A percentile compares a stretch with the other conserved stretches of the same genome.
Evolutionary conservation across 768 basidiomycete species (phyloP).

Genomic region (Wakefieldia striispora): DNA sequence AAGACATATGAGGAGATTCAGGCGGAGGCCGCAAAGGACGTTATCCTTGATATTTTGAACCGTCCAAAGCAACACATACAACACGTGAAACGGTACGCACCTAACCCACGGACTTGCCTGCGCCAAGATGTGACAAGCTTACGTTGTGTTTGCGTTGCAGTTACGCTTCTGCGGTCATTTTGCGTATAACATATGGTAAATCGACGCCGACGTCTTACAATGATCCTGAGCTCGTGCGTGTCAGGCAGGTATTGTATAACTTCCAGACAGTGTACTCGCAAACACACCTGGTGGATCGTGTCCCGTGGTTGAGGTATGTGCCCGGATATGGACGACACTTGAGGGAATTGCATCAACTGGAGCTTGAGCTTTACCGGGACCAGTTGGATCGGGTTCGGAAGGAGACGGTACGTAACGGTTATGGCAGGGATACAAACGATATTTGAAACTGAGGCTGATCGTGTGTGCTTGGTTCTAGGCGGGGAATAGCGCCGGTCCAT

Average conservation of each 20-base stretch:
- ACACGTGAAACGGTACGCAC: conserved; percentile 12
- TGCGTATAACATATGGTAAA: conserved; percentile 28
- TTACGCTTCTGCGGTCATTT: conserved; percentile 21
- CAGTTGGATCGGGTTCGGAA: conserved; percentile 31
- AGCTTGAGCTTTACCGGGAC: conserved; percentile 47
- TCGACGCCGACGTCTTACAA: conserved; percentile 14
- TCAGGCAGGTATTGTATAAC: conserved; percentile 20
- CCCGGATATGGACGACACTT: conserved; percentile 58
- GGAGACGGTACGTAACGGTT: conserved; percentile 1
- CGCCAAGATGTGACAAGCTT: neutral
- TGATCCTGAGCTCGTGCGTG: conserved; percentile 12
- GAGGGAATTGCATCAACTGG: conserved; percentile 48
- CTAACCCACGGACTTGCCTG: neutral
- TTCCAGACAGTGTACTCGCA: conserved; percentile 32
- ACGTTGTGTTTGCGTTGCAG: conserved; percentile 1
- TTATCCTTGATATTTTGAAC: conserved; percentile 21
- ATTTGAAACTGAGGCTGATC: too few relatives aligned
- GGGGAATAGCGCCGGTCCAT: conserved; percentile 4
- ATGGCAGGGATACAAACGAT: too few relatives aligned
- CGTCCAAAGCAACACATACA: conserved; percentile 14
- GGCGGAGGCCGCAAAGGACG: conserved; percentile 25
- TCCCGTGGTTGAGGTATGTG: conserved; percentile 39
- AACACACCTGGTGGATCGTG: conserved; percentile 31
- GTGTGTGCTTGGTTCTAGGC: conserved; percentile 5
- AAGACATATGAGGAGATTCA: conserved; percentile 45